Evolutionary conservation across 2,329 filamentous ascomycete species (phyloP).

Genomic region (Diaporthe citri): DNA sequence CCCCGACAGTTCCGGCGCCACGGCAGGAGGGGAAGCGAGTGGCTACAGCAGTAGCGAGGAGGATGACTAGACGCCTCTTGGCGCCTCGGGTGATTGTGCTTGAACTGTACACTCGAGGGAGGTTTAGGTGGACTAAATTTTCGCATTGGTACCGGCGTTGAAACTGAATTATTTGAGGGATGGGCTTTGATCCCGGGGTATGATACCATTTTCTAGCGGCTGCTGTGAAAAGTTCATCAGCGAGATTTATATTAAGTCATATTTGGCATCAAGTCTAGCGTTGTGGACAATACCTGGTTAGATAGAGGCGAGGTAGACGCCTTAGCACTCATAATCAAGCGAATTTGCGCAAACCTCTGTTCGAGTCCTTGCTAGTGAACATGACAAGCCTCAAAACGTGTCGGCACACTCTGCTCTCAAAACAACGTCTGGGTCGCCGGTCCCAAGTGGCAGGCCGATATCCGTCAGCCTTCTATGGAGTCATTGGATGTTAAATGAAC

Average conservation of each 20-base stretch:
- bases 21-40: slow-evolving; percentile 54
- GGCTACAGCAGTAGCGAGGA: slow-evolving; percentile 51
- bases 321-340: no score
- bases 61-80: neutral
- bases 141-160: slow-evolving; percentile 8
- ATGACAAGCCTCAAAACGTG: no score
- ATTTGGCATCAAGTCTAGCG: neutral
- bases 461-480: no score
- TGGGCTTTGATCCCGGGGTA: neutral
- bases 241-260: neutral
- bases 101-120: no score
- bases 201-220: slow-evolving; percentile 30
- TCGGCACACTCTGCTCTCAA: no score
- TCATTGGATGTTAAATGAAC: no score
- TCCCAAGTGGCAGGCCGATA: no score
- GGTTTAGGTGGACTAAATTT: neutral
- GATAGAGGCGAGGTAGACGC: neutral
- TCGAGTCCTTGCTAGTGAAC: no score
- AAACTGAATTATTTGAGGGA: neutral
- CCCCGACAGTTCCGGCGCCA: slow-evolving; percentile 55
- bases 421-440: no score
- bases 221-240: neutral
- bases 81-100: neutral
- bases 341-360: neutral
- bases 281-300: neutral